Evolutionary conservation across 352 stramenopile species (phyloP), one percentile per base, ranked within the genome.

Genomic region (Pythium myriotylum): DNA sequence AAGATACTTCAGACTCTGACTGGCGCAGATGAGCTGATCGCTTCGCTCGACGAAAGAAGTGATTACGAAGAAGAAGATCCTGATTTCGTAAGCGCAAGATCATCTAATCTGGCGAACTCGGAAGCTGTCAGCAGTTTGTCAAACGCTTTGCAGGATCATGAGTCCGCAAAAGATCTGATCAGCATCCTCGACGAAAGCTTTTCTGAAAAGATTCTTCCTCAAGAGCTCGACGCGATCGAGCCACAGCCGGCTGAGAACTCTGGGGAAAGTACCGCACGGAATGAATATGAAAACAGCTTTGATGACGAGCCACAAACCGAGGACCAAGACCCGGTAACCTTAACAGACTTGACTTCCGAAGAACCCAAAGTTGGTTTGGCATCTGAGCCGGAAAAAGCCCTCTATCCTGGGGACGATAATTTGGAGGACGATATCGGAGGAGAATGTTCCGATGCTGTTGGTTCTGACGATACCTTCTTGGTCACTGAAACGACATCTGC

Each of bases 141-240:
- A 35, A 16, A 17, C 2, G 22, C 17, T 0, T 20, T 55, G 13
- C 41, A 49, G 10, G 63, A 70, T 33, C 13, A n/a, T 9, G 57
- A 66, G 39, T 48, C 52, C 1, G 58, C 67, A 24, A 59, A 71
- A 14, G 81, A 89, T 20, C 72, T 91, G 6, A 74, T 89, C 19
- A 59, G 63, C 29, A 79, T 91, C 16, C 66, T 89, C 5, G 81
- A 91, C 19, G 81, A 91, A 27, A 88, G 73, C 57, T 58, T 68
- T 37, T 33, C 52, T 26, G 52, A 5, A 5, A 35, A 35, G 5
- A 10, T 35, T 35, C 10, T 35, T 10, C 29, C 29, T 35, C 29
- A 35, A 35, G 29, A 35, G 29, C 29, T 35, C 29, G 10, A 35
- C 10, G 29, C 5, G 29, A 35, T 35, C 10, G 5, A 35, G 5